Conservation (phyloP, 306 rosid genomes). For the Castanea crenata region DNA sequence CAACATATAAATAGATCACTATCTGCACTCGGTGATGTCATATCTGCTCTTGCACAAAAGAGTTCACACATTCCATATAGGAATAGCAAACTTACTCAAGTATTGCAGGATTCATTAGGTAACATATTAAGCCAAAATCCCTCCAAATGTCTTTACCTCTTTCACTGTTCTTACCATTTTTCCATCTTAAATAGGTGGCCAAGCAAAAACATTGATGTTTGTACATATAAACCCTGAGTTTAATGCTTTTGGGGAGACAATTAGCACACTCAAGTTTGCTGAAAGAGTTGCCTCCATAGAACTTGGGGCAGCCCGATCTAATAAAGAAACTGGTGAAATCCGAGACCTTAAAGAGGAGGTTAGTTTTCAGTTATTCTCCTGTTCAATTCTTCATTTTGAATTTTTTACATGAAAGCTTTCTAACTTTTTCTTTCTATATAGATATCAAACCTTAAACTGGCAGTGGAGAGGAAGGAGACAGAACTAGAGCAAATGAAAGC, state of each 20-base stretch:
- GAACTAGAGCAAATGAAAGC: conserved; percentile 70
- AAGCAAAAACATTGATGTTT: conserved; percentile 97
- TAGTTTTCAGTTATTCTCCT: conserved; percentile 19
- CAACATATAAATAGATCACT: conserved; percentile 93
- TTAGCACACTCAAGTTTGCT: conserved; percentile 95
- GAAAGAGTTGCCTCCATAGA: conserved; percentile 96
- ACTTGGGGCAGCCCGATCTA: conserved; percentile 87
- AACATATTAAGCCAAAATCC: conserved; percentile 15
- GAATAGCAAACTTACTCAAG: conserved; percentile 97
- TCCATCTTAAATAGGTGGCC: conserved; percentile 62
- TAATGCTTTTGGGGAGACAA: conserved; percentile 85
- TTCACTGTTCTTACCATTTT: conserved; percentile 7
- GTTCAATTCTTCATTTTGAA: conserved; percentile 8
- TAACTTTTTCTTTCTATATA: conserved; percentile 13
- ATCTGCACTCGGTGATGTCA: conserved; percentile 98
- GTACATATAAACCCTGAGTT: conserved; percentile 93
- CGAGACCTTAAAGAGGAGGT: conserved; percentile 91
- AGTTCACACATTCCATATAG: conserved; percentile 87
- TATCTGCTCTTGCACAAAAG: conserved; percentile 95
- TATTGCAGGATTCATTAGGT: conserved; percentile 96
- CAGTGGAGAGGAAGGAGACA: conserved; percentile 78
- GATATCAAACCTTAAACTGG: conserved; percentile 73
- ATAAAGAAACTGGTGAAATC: conserved; percentile 88
- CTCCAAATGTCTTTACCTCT: neutral
- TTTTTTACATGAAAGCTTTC: neutral